Evolutionary conservation across 2,329 filamentous ascomycete species (phyloP).

Genomic region (Neonectria neomacrospora): DNA sequence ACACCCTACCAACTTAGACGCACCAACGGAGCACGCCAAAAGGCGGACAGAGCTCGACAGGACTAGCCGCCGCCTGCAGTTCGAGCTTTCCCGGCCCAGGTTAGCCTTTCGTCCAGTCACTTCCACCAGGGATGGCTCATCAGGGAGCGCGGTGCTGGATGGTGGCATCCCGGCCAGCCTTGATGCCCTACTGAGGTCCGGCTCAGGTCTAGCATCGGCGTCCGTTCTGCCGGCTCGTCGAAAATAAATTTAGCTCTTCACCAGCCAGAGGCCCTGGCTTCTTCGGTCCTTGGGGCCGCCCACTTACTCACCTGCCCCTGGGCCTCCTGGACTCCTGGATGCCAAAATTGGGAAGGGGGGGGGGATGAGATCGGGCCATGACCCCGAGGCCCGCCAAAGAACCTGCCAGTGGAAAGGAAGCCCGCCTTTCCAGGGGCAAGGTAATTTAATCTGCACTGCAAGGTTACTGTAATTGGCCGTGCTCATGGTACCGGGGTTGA

Average conservation of each 20-base stretch:
- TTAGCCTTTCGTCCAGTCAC: background rate
- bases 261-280: background rate
- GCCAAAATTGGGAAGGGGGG: background rate
- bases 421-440: constrained; percentile 19
- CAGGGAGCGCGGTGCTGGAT: background rate
- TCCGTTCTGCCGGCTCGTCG: background rate
- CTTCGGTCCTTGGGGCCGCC: background rate
- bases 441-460: constrained; percentile 43
- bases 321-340: background rate
- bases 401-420: constrained; percentile 3
- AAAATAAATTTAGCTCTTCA: too few species aligned
- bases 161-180: background rate
- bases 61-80: background rate
- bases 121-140: background rate
- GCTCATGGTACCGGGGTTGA: constrained; percentile 15
- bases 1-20: background rate
- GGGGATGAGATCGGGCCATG: constrained; percentile 19
- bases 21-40: background rate
- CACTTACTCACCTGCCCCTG: background rate
- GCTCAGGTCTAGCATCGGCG: background rate
- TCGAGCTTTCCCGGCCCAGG: constrained; percentile 2
- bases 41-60: background rate
- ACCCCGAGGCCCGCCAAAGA: constrained; percentile 2
- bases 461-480: constrained; percentile 37
- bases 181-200: background rate